These are phyloP conservation scores for Syncephalastrum sp. DNA, from an alignment of 371 early-diverging fungal genomes.

Conservation along the genomic window DNA sequence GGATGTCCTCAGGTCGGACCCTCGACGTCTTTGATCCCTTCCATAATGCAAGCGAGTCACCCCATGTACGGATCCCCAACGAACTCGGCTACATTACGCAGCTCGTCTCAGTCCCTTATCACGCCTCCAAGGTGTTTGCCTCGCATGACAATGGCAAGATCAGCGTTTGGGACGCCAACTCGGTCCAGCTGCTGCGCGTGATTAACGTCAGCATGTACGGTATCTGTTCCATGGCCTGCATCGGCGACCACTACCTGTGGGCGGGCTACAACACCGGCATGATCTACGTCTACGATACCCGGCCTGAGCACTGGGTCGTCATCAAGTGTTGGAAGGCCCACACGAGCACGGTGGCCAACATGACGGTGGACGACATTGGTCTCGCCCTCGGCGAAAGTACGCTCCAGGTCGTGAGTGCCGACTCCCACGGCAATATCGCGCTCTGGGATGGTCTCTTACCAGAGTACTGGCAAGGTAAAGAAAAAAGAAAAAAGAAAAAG, in stretches of 20 bases:
- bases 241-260: conserved; percentile 73
- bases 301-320: conserved; percentile 55
- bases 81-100: conserved; percentile 64
- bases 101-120: conserved; percentile 51
- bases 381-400: conserved; percentile 33
- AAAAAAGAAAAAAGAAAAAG: not conserved
- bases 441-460: conserved; percentile 76
- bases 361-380: conserved; percentile 58
- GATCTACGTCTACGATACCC: conserved; percentile 74
- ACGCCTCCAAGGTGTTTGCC: conserved; percentile 53
- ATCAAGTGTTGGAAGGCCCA: conserved; percentile 77
- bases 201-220: conserved; percentile 66
- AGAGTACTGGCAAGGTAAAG: conserved; percentile 65
- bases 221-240: conserved; percentile 61
- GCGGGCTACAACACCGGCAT: conserved; percentile 79
- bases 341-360: conserved; percentile 47
- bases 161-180: conserved; percentile 65
- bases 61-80: conserved; percentile 40
- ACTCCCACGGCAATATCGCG: conserved; percentile 61
- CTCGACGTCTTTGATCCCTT: conserved; percentile 11
- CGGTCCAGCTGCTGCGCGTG: conserved; percentile 43
- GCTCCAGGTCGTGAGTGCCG: conserved; percentile 59
- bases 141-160: conserved; percentile 85
- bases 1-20: conserved; percentile 34
- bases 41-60: not conserved